A percentile compares a stretch with the other conserved stretches of the same genome.
These are phyloP conservation scores for Fusarium irregulare DNA, from an alignment of 2,329 filamentous ascomycete species.

Conservation along the genomic window DNA sequence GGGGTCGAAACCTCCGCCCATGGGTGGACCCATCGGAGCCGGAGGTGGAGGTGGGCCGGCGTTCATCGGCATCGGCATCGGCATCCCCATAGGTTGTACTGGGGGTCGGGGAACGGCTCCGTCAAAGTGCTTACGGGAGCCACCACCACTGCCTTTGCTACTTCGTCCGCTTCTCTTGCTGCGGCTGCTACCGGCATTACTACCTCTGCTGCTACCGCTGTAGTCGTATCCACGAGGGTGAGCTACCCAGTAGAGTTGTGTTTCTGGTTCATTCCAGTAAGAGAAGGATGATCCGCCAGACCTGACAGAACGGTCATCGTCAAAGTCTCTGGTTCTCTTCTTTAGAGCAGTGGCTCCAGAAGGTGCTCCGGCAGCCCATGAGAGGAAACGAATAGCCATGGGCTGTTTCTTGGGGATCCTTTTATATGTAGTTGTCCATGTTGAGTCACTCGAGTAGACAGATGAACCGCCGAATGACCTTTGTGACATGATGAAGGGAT, in stretches of 20 bases:
- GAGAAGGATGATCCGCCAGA: slow-evolving; percentile 39
- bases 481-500: slow-evolving; percentile 19
- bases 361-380: slow-evolving; percentile 46
- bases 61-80: slow-evolving; percentile 32
- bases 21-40: slow-evolving; percentile 32
- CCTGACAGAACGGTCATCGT: slow-evolving; percentile 41
- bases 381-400: slow-evolving; percentile 43
- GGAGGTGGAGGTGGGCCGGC: slow-evolving; percentile 30
- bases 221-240: slow-evolving; percentile 32
- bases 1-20: slow-evolving; percentile 34
- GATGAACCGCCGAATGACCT: slow-evolving; percentile 32
- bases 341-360: slow-evolving; percentile 40
- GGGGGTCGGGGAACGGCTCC: slow-evolving; percentile 40
- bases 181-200: slow-evolving; percentile 32
- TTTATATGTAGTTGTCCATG: slow-evolving; percentile 43
- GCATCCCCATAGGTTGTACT: slow-evolving; percentile 25
- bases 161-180: slow-evolving; percentile 35
- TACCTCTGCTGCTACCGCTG: slow-evolving; percentile 29
- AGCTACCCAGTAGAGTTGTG: slow-evolving; percentile 44
- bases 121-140: slow-evolving; percentile 43
- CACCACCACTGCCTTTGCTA: slow-evolving; percentile 26
- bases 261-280: slow-evolving; percentile 38
- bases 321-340: slow-evolving; percentile 45
- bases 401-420: slow-evolving; percentile 44
- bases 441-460: slow-evolving; percentile 41